Conservation (phyloP, 2,329 filamentous ascomycete species). For the Pyrenochaeta sp. region DNA sequence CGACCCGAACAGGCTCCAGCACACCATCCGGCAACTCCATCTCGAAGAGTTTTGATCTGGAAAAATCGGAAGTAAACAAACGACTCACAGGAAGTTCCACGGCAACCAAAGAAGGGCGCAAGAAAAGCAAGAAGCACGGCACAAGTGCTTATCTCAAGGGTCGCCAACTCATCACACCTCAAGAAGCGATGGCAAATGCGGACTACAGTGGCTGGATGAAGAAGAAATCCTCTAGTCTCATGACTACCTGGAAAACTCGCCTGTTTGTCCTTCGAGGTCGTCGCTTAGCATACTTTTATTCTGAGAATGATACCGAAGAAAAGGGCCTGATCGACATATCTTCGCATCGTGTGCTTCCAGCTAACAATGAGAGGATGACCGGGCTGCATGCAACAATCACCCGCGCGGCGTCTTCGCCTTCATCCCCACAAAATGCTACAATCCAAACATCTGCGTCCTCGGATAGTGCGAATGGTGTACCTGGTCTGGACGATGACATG, state of each 20-base stretch:
- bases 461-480: conserved; percentile 42
- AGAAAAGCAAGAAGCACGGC: conserved; percentile 81
- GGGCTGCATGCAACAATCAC: conserved; percentile 92
- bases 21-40: conserved; percentile 65
- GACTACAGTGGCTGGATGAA: conserved; percentile 99
- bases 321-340: conserved; percentile 97
- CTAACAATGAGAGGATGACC: conserved; percentile 88
- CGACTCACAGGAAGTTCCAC: conserved; percentile 53
- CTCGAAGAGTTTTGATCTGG: conserved; percentile 78
- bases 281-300: conserved; percentile 94
- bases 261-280: conserved; percentile 94
- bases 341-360: conserved; percentile 93
- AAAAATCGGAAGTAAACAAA: conserved; percentile 65
- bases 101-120: conserved; percentile 46
- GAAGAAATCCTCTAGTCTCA: conserved; percentile 94
- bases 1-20: conserved; percentile 77
- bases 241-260: conserved; percentile 97
- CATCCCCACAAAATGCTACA: conserved; percentile 57
- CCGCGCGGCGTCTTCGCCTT: conserved; percentile 76
- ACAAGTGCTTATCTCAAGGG: conserved; percentile 94
- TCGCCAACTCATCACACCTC: conserved; percentile 78
- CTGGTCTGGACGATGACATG: conserved; percentile 54
- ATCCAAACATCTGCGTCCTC: conserved; percentile 50
- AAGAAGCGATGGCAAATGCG: conserved; percentile 82
- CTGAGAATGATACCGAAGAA: conserved; percentile 89